Conservation (phyloP, 306 rosid species). For the Prosopis cineraria region DNA sequence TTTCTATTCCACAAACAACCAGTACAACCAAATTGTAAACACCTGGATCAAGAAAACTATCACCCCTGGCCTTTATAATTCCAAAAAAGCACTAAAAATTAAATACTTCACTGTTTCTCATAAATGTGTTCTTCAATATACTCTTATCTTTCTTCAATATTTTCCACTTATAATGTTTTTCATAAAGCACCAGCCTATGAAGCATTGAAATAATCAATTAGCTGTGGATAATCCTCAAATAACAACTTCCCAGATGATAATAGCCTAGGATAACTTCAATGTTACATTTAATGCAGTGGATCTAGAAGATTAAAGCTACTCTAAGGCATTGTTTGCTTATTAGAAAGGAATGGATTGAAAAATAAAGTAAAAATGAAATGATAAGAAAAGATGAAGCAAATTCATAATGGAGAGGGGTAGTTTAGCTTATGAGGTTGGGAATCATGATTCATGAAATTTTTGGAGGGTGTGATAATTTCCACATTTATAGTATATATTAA, state of each 20-base stretch:
- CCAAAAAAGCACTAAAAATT: neutral
- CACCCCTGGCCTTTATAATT: neutral
- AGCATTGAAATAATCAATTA: neutral
- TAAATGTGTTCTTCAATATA: neutral
- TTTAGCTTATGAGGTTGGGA: too few species aligned
- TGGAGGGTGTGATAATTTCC: too few species aligned
- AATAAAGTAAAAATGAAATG: too few species aligned
- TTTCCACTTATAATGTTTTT: neutral
- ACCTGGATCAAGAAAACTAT: neutral
- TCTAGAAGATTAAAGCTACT: neutral
- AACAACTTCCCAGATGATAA: neutral
- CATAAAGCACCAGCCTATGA: neutral
- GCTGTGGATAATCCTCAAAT: neutral
- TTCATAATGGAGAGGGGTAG: too few species aligned
- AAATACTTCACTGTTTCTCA: neutral
- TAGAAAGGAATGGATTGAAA: too few species aligned
- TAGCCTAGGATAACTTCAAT: neutral
- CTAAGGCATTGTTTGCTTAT: too few species aligned
- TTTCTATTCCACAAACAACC: neutral
- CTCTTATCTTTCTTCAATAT: neutral
- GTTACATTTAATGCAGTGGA: neutral
- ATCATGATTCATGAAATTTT: too few species aligned
- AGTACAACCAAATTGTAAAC: neutral
- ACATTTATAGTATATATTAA: too few species aligned
- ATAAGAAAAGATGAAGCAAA: too few species aligned